Evolutionary conservation across 306 rosid species (phyloP).

Genomic region (Glycyrrhiza uralensis): DNA sequence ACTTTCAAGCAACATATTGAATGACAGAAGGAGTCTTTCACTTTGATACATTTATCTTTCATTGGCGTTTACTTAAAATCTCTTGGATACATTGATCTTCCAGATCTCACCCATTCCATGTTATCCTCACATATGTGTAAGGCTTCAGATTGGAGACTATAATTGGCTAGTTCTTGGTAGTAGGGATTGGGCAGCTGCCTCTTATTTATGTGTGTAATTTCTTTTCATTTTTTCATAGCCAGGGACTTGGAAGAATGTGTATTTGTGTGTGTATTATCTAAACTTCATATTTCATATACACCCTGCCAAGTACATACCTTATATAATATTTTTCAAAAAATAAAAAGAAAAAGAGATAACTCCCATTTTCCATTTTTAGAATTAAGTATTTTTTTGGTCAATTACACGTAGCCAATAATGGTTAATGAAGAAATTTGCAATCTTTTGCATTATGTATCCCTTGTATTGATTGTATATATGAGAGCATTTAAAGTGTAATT

Average conservation of each 20-base stretch:
- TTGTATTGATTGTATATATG: not conserved
- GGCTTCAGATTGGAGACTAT: conserved; percentile 1
- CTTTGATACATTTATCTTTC: conserved; percentile 17
- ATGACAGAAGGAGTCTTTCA: conserved; percentile 3
- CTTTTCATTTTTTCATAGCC: not conserved
- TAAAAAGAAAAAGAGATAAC: too few relatives aligned
- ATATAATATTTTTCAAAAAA: too few relatives aligned
- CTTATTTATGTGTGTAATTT: not conserved
- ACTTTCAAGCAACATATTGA: not conserved
- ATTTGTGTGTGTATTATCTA: not conserved
- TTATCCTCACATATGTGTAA: not conserved
- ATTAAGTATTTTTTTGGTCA: not conserved
- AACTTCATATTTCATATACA: not conserved
- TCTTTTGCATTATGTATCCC: not conserved
- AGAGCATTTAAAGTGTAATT: not conserved
- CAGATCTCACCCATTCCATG: not conserved
- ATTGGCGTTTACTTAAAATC: not conserved
- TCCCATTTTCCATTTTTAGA: too few relatives aligned
- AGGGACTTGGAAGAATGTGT: not conserved
- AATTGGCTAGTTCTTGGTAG: conserved; percentile 2
- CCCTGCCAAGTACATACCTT: not conserved
- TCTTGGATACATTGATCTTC: not conserved
- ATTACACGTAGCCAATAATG: conserved; percentile 40
- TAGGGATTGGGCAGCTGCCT: not conserved
- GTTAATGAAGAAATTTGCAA: conserved; percentile 34